These are phyloP conservation scores for Cladosporium sp. DNA, from an alignment of 2,329 filamentous ascomycete species.

Conservation along the genomic window DNA sequence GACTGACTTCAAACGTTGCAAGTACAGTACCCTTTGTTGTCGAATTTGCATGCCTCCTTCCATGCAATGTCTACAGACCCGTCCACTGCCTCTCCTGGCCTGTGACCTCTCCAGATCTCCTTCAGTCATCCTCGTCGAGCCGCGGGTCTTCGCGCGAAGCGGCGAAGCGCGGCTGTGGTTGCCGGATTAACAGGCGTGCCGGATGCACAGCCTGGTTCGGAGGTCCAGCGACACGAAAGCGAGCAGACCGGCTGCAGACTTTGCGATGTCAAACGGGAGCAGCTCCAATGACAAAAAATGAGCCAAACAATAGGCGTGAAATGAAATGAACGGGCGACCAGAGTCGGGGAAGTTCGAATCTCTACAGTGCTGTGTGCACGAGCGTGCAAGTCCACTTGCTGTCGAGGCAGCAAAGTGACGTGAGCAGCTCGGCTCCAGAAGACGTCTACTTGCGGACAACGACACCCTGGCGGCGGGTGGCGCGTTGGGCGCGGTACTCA, in stretches of 20 bases:
- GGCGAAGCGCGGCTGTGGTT: slow-evolving; percentile 4
- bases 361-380: not conserved
- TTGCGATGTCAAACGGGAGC: not conserved
- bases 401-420: not conserved
- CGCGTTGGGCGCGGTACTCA: slow-evolving; percentile 37
- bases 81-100: not conserved
- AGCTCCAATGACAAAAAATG: slow-evolving; percentile 1
- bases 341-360: not conserved
- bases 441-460: slow-evolving; percentile 33
- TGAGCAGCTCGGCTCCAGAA: not conserved
- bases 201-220: slow-evolving; percentile 1
- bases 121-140: not conserved
- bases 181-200: slow-evolving; percentile 8
- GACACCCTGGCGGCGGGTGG: slow-evolving; percentile 44
- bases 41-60: not conserved
- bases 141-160: slow-evolving; percentile 6
- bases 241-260: slow-evolving; percentile 3
- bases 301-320: slow-evolving; percentile 9
- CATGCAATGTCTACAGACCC: not conserved
- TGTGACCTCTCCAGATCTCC: not conserved
- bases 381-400: not conserved
- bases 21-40: not conserved
- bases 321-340: slow-evolving; percentile 11
- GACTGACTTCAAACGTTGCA: not conserved
- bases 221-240: slow-evolving; percentile 8